These are phyloP conservation scores for Lepidium aucheri DNA, from an alignment of 345 rosid genomes.

Conservation along the genomic window DNA sequence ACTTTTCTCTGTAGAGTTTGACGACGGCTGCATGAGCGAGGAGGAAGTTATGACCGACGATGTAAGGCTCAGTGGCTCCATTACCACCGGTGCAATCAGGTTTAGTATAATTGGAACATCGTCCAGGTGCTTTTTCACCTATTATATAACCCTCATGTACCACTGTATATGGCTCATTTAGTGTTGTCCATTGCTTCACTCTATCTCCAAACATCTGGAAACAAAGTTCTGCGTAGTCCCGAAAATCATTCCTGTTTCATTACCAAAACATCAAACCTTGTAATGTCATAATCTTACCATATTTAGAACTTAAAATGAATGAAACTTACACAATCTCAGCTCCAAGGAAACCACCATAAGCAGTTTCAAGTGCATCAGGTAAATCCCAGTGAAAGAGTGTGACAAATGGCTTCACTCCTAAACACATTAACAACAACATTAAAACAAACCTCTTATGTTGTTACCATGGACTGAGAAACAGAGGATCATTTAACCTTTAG, in stretches of 20 bases:
- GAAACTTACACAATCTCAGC: slow-evolving; percentile 32
- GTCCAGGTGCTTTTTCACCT: slow-evolving; percentile 29
- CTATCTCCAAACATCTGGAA: slow-evolving; percentile 38
- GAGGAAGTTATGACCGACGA: slow-evolving; percentile 30
- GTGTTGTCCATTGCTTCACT: slow-evolving; percentile 36
- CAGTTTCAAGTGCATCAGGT: slow-evolving; percentile 35
- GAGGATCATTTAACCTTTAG: slow-evolving; percentile 16
- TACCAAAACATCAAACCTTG: neutral
- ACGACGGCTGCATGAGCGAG: slow-evolving; percentile 38
- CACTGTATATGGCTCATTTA: slow-evolving; percentile 37
- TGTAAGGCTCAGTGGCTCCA: slow-evolving; percentile 32
- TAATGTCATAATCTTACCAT: neutral
- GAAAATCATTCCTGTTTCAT: slow-evolving; percentile 30
- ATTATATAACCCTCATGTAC: slow-evolving; percentile 17
- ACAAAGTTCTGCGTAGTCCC: slow-evolving; percentile 36
- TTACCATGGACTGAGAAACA: neutral
- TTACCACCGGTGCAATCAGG: slow-evolving; percentile 27
- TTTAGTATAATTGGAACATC: slow-evolving; percentile 24
- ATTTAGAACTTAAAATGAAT: neutral
- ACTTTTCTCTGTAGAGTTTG: slow-evolving; percentile 29
- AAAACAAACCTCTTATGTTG: neutral
- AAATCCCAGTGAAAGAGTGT: slow-evolving; percentile 44
- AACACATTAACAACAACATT: neutral
- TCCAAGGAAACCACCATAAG: slow-evolving; percentile 38
- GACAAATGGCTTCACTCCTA: slow-evolving; percentile 39